These are phyloP conservation scores for Sarocladium oryzae DNA, from an alignment of 2,329 filamentous ascomycete genomes.

Conservation along the genomic window DNA sequence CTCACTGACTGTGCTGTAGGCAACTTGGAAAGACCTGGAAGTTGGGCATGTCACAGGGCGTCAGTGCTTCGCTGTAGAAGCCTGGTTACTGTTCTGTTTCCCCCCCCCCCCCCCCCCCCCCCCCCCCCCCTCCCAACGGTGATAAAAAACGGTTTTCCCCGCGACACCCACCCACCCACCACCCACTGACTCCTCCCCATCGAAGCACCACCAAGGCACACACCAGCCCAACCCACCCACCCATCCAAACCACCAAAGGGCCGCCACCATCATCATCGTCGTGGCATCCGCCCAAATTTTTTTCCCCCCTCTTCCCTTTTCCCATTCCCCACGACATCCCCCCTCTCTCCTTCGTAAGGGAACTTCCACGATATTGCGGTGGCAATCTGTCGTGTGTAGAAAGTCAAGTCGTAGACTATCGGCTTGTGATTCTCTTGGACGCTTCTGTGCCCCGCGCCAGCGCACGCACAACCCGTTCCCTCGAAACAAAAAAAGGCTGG, in stretches of 20 bases:
- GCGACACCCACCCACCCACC: constrained; percentile 1
- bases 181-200: no score
- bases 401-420: no score
- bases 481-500: not conserved
- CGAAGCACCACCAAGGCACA: not conserved
- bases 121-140: no score
- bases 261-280: constrained; percentile 8
- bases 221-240: not conserved
- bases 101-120: not conserved
- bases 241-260: not conserved
- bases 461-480: not conserved
- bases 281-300: constrained; percentile 5
- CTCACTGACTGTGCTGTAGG: no score
- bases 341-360: not conserved
- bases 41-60: no score
- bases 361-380: not conserved
- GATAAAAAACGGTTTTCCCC: not conserved
- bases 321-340: not conserved
- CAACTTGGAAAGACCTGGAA: no score
- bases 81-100: not conserved
- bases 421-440: not conserved
- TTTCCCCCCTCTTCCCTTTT: not conserved
- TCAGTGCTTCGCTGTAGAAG: no score
- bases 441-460: constrained; percentile 2
- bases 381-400: not conserved